These are phyloP conservation scores for Sporothrix dimorphospora DNA, from an alignment of 2,329 filamentous ascomycete genomes.

Conservation along the genomic window DNA sequence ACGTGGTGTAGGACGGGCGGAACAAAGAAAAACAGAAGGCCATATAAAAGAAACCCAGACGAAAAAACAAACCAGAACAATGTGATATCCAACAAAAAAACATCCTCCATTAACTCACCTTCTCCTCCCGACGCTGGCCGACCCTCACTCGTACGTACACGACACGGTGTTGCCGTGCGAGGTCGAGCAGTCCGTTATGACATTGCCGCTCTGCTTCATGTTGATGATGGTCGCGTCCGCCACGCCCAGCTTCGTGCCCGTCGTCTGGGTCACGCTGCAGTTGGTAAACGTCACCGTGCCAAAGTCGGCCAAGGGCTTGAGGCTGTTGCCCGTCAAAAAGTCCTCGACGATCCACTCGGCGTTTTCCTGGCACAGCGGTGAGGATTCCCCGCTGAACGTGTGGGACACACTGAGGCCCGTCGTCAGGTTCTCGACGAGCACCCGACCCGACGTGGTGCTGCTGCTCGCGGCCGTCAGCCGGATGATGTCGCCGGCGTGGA, in stretches of 20 bases:
- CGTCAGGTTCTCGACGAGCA: constrained; percentile 35
- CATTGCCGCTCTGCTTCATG: constrained; percentile 33
- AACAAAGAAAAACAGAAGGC: not conserved
- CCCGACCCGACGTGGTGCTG: constrained; percentile 39
- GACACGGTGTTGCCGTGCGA: constrained; percentile 33
- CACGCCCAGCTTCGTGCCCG: constrained; percentile 40
- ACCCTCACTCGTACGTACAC: constrained; percentile 49
- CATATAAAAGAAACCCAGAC: no score
- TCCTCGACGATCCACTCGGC: constrained; percentile 43
- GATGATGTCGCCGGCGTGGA: constrained; percentile 39
- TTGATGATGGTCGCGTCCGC: constrained; percentile 48
- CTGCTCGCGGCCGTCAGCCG: constrained; percentile 42
- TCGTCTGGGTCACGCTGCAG: constrained; percentile 41
- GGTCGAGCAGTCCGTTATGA: constrained; percentile 35
- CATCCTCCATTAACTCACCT: not conserved
- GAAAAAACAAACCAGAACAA: not conserved
- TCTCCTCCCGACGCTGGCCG: not conserved
- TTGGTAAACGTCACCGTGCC: constrained; percentile 47
- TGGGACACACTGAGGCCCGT: constrained; percentile 56
- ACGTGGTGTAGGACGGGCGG: not conserved
- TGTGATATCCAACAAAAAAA: not conserved
- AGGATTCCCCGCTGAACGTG: constrained; percentile 42
- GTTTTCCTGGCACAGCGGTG: constrained; percentile 38
- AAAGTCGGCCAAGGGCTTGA: constrained; percentile 39
- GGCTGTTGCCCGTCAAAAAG: constrained; percentile 35